Evolutionary conservation across 179 eudicot species (phyloP), one percentile per base, ranked within the genome.

Genomic region (Heliamphora pulchella): DNA sequence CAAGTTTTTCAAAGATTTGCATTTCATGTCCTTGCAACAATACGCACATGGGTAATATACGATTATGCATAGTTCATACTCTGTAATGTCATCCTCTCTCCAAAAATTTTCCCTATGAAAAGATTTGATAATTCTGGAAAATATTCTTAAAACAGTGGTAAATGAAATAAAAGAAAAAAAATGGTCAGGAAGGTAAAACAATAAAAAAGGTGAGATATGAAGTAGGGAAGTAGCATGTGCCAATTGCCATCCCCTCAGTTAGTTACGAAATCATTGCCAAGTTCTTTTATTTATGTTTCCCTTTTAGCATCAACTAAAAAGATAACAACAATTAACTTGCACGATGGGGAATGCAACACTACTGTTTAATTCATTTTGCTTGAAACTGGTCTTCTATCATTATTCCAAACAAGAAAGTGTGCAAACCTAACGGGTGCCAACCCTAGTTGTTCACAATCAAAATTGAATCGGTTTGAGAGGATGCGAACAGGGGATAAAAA

Each of bases 1-100:
- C 55, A 18, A n/a, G 47, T 46, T 5, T n/a, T 47, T 53, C 44
- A 72, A 31, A 47, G 53, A 50, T 72, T 20, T 51, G 58, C 75
- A 48, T 71, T 71, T 71, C 17, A 20, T 71, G 76, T 72, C 17
- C 76, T 53, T 72, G 76, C 58, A 50, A 51, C 59, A 72, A 20
- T 72, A 20, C 17, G 59, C 15, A 51, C 41, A 50, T 5, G 0
- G 14, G 75, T 0, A 22, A 9, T 18, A 18, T 48, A 31, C 31
- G 31, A 31, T 31, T 18, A 20, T 39, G 8, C 9, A 7, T 17
- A 4, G 1, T 71, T 48, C 15, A 48, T 48, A 50, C 50, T 50
- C 39, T 71, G 58, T 43, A 0, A 20, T 11, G 44, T 51, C 15
- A 72, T 20, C 8, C 17, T 51, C 59, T 50, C 46, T 18, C 76